Conservation (phyloP, 495 filamentous ascomycete species). For the Penicillium desertorum region DNA sequence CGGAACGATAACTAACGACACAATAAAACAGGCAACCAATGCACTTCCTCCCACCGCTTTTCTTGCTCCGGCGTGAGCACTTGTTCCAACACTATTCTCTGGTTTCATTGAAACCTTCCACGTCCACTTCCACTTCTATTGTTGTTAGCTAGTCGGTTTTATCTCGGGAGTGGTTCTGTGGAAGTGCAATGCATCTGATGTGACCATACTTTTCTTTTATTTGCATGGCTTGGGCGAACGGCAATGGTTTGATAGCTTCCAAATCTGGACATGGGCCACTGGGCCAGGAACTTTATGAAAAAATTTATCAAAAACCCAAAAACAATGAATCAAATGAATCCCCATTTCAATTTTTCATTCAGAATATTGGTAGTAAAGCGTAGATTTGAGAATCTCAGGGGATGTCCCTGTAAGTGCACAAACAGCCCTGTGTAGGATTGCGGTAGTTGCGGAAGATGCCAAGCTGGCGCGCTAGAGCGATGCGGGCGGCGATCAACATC, state of each 20-base stretch:
- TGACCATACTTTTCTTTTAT: conserved; percentile 14
- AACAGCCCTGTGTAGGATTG: conserved; percentile 1
- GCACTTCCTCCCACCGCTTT: conserved; percentile 43
- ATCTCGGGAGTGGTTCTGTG: neutral
- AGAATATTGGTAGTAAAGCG: neutral
- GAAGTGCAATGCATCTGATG: conserved; percentile 17
- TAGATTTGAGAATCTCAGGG: neutral
- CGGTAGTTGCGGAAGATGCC: conserved; percentile 26
- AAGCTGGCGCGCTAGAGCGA: conserved; percentile 27
- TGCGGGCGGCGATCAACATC: conserved; percentile 22
- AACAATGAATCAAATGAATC: neutral
- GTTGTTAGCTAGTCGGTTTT: conserved; percentile 1
- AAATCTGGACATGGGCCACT: conserved; percentile 28
- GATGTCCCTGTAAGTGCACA: neutral
- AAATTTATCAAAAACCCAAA: conserved; percentile 13
- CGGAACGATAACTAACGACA: neutral
- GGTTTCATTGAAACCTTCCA: conserved; percentile 1
- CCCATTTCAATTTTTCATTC: neutral
- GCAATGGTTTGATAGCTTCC: conserved; percentile 19
- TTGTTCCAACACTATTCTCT: neutral
- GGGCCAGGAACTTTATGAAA: conserved; percentile 28
- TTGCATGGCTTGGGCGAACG: conserved; percentile 48
- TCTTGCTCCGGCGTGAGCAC: conserved; percentile 25
- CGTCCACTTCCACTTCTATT: conserved; percentile 3
- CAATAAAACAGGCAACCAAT: conserved; percentile 39